A percentile compares a stretch with the other conserved stretches of the same genome.
Evolutionary conservation across 306 rosid genomes (phyloP).

Genomic region (Sophora flavescens): DNA sequence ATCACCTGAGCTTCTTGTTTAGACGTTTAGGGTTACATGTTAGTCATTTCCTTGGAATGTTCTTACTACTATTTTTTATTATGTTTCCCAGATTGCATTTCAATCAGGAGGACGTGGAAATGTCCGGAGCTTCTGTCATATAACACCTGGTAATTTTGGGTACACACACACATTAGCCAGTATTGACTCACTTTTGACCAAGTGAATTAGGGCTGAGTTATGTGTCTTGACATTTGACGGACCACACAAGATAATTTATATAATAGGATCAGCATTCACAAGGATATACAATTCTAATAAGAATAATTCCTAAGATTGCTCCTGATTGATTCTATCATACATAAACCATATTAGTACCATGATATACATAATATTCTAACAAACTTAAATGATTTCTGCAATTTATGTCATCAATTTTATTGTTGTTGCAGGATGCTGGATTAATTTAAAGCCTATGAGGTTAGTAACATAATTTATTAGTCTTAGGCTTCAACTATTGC

Average conservation of each 20-base stretch:
- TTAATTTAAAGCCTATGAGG: conserved; percentile 58
- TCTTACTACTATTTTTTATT: conserved; percentile 41
- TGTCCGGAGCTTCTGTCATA: conserved; percentile 56
- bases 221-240: too few species aligned
- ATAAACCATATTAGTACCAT: too few species aligned
- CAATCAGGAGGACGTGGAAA: conserved; percentile 55
- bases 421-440: conserved; percentile 59
- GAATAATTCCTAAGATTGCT: too few species aligned
- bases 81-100: conserved; percentile 55
- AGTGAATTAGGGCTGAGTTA: too few species aligned
- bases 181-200: not conserved
- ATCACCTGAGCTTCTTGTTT: not conserved
- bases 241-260: too few species aligned
- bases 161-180: not conserved
- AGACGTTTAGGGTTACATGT: conserved; percentile 8
- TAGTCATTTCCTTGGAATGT: conserved; percentile 6
- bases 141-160: conserved; percentile 58
- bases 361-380: too few species aligned
- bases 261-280: too few species aligned
- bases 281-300: too few species aligned
- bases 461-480: conserved; percentile 48
- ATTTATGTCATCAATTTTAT: conserved; percentile 24
- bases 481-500: conserved; percentile 30
- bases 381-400: conserved; percentile 8
- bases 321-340: too few species aligned